A percentile compares a stretch with the other conserved stretches of the same genome.
Conservation (phyloP, 2,329 filamentous ascomycete genomes). For the Phyllosticta paracitricarpa region DNA sequence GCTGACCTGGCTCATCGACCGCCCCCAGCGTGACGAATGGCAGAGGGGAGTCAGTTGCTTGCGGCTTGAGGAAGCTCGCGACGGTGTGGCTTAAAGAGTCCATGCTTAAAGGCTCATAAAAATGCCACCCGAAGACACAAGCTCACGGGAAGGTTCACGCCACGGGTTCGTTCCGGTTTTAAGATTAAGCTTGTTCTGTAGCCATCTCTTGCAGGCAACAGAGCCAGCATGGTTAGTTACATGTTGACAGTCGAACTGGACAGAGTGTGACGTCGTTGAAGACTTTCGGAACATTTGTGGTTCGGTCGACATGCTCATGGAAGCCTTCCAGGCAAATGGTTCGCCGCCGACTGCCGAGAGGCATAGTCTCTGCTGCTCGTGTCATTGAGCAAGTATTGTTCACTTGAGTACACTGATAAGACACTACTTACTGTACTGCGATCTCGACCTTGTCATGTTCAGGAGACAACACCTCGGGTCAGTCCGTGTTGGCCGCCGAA, state of each 20-base stretch:
- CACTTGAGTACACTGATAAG: not conserved
- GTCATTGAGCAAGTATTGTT: not conserved
- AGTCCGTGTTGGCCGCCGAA: not conserved
- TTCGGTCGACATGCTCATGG: not conserved
- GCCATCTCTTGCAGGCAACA: not conserved
- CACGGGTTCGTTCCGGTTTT: not conserved
- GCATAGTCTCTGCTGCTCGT: not conserved
- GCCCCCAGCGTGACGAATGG: conserved; percentile 1
- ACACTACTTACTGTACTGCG: not conserved
- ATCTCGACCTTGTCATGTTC: not conserved
- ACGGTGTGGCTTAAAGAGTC: conserved; percentile 2
- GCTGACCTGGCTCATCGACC: not conserved
- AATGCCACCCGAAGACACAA: not conserved
- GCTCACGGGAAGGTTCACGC: not conserved
- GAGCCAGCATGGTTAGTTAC: not conserved
- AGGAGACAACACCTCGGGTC: not conserved
- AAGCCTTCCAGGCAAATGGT: not conserved
- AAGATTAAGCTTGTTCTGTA: not conserved
- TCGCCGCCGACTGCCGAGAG: not conserved
- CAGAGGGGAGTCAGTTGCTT: not conserved
- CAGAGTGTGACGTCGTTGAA: not conserved
- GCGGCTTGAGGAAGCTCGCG: not conserved
- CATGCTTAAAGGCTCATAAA: not conserved
- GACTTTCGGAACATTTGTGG: not conserved
- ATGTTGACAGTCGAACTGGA: not conserved